A percentile compares a stretch with the other conserved stretches of the same genome.
phyloP scores from a whole-genome alignment of 768 basidiomycete genomes.

The Mycena sanguinolenta region DNA sequence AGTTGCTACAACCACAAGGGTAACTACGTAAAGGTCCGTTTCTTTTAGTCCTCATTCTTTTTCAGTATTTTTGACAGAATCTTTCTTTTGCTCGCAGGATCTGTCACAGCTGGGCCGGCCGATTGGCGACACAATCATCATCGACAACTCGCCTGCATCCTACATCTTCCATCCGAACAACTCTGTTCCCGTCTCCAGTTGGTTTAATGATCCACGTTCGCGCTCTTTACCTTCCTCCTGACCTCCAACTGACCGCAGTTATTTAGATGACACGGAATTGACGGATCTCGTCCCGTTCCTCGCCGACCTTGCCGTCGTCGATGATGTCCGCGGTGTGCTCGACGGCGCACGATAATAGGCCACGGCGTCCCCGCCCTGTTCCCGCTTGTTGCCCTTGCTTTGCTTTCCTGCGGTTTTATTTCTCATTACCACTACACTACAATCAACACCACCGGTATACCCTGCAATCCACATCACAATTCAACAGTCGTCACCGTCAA shows the following conservation, averaged over 20 bases:
- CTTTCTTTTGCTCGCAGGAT: conserved; percentile 57
- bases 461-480: conserved; percentile 34
- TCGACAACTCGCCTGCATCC: conserved; percentile 84
- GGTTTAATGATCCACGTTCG: conserved; percentile 78
- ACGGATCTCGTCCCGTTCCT: conserved; percentile 80
- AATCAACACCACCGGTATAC: conserved; percentile 37
- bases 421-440: conserved; percentile 34
- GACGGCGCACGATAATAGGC: conserved; percentile 52
- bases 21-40: conserved; percentile 83
- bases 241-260: too few species aligned
- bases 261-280: conserved; percentile 75
- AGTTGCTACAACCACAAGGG: conserved; percentile 91
- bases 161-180: conserved; percentile 89
- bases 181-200: conserved; percentile 81
- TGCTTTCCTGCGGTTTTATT: conserved; percentile 30
- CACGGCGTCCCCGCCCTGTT: not conserved
- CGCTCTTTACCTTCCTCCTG: too few species aligned
- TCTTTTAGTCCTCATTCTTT: not conserved
- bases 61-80: not conserved
- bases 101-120: conserved; percentile 81
- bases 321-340: conserved; percentile 75
- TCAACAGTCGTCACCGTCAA: conserved; percentile 17
- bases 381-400: conserved; percentile 15
- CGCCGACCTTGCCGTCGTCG: conserved; percentile 69
- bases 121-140: conserved; percentile 77